Evolutionary conservation across 441 rosid species (phyloP), one percentile per base, ranked within the genome.

Genomic region (Heliophila coronopifolia): DNA sequence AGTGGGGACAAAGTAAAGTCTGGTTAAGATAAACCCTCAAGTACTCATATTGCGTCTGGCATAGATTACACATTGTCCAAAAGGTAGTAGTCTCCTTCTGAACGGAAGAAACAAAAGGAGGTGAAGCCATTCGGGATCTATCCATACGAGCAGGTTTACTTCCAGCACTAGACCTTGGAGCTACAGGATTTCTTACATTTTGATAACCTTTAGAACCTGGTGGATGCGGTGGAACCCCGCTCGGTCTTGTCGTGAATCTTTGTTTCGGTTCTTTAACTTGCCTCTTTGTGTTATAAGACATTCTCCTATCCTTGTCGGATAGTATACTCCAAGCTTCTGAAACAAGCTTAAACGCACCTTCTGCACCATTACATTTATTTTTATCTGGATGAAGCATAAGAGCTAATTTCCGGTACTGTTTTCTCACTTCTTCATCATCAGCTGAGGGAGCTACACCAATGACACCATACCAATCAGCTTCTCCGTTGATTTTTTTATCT

Each of bases 351-450:
- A 93, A 93, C 6, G 99, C 99, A 46, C 94, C 94, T 32, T 80
- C 93, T 11, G 93, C 84, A 5, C 94, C 95, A 5, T 68, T 60
- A 16, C 82, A 73, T 59, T 82, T 82, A 76, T 84, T 88, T 70
- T 86, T 93, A 67, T 93, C 96, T n/a, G 97, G 99, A 66, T 84
- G 99, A 48, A 93, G 96, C 61, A 70, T 44, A 22, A 89, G 76
- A 51, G 79, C 89, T 38, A 86, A 71, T 64, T 80, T 93, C 54
- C 75, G 73, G 53, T 80, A 86, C 44, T 86, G 96, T 65, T 74
- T 84, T 69, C 65, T 81, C 32, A 86, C 63, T 5, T 71, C 68
- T 22, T 86, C 97, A 12, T 84, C 93, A 45, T 82, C 90, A 55
- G 80, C 87, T 35, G 22, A 57, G 1, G 94, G 86, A 38, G 41